Evolutionary conservation across 2,329 filamentous ascomycete species (phyloP).

Genomic region (Stemphylium lycopersici): DNA sequence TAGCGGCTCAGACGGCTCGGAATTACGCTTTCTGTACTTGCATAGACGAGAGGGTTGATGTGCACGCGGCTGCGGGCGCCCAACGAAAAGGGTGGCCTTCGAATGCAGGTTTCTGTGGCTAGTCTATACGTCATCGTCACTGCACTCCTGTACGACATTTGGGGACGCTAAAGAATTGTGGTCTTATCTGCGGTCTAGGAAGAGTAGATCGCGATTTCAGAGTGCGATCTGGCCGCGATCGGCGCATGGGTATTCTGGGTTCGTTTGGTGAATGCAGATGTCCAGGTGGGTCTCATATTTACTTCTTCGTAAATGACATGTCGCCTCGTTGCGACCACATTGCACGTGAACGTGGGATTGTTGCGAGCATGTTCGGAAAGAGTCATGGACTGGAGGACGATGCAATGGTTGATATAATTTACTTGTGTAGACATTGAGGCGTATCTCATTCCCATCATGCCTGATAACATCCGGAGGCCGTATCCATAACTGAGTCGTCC

Average conservation of each 20-base stretch:
- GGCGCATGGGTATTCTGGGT: conserved; percentile 4
- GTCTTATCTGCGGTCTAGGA: conserved; percentile 1
- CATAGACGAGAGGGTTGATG: conserved; percentile 22
- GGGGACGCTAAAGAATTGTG: conserved; percentile 6
- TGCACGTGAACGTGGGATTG: not conserved
- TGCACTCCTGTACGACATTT: conserved; percentile 21
- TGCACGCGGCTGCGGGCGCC: conserved; percentile 10
- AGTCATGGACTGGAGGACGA: not conserved
- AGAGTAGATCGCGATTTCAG: conserved; percentile 4
- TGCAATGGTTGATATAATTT: conserved; percentile 1
- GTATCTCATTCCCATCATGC: not conserved
- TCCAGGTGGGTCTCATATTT: conserved; percentile 4
- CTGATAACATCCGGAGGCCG: not conserved
- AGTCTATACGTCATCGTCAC: conserved; percentile 44
- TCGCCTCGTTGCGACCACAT: conserved; percentile 1
- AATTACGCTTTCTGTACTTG: conserved; percentile 14
- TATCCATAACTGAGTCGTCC: not conserved
- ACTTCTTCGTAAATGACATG: not conserved
- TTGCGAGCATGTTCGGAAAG: not conserved
- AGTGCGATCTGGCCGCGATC: conserved; percentile 9
- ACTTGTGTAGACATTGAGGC: not conserved
- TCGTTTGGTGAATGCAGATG: conserved; percentile 1
- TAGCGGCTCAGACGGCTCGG: conserved; percentile 22
- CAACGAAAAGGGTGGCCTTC: not conserved
- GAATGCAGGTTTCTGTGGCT: conserved; percentile 15